A percentile compares a stretch with the other conserved stretches of the same genome.
These are phyloP conservation scores for Pythium monospermum DNA, from an alignment of 352 stramenopile species.

Conservation along the genomic window DNA sequence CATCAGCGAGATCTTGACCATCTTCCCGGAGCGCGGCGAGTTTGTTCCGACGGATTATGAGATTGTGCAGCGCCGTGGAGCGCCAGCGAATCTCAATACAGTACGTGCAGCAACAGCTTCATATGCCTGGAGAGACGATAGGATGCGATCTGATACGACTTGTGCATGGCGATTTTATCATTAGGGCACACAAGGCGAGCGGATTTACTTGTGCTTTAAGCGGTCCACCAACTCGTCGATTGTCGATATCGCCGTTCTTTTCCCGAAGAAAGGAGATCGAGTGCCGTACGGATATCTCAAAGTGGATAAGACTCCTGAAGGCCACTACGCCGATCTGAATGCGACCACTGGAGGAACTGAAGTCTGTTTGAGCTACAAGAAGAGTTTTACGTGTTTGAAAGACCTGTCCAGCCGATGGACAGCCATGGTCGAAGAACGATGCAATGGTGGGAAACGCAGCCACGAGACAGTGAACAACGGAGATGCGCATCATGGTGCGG, in stretches of 20 bases:
- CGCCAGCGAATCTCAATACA: conserved; percentile 69
- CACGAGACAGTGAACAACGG: background rate
- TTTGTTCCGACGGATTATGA: conserved; percentile 78
- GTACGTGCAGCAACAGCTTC: conserved; percentile 20
- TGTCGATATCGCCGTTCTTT: conserved; percentile 63
- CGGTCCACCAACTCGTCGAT: conserved; percentile 57
- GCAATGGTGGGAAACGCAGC: no score
- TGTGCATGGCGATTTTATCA: background rate
- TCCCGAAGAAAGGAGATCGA: conserved; percentile 79
- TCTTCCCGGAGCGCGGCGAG: conserved; percentile 75
- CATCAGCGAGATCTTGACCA: conserved; percentile 71
- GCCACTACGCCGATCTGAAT: conserved; percentile 67
- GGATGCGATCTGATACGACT: no score
- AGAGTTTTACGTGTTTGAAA: conserved; percentile 16
- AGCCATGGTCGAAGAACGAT: conserved; percentile 1
- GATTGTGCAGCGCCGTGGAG: conserved; percentile 48
- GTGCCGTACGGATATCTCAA: conserved; percentile 82
- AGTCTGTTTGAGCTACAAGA: conserved; percentile 79
- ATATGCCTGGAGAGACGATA: no score
- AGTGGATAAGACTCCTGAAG: conserved; percentile 65
- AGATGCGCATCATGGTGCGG: background rate
- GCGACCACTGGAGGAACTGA: conserved; percentile 68
- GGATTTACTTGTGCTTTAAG: conserved; percentile 76
- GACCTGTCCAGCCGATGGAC: conserved; percentile 1
- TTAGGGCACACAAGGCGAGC: conserved; percentile 77